Conservation (phyloP, 352 stramenopile species). For the Globisporangium cylindrosporum region DNA sequence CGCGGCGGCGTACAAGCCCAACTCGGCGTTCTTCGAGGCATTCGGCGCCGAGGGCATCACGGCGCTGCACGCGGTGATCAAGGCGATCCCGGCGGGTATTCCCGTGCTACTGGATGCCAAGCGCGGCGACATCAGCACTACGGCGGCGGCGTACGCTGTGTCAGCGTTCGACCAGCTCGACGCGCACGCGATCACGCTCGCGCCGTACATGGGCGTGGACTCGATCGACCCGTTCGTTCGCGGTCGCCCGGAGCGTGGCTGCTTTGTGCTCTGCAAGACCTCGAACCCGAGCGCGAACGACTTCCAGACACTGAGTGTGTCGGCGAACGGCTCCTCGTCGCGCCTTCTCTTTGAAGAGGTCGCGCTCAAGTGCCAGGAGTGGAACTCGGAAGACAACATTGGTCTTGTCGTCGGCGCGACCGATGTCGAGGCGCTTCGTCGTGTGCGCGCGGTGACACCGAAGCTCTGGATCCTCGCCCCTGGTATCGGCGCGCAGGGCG, state of each 20-base stretch:
- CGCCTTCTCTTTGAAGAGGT: conserved; percentile 89
- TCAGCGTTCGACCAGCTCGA: conserved; percentile 92
- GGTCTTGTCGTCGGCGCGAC: conserved; percentile 98
- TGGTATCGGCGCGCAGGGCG: conserved; percentile 93
- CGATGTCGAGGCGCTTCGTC: conserved; percentile 88
- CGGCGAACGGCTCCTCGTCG: background rate
- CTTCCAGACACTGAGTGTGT: conserved; percentile 87
- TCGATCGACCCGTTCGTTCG: conserved; percentile 97
- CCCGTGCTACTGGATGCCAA: conserved; percentile 98
- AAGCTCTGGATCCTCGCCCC: conserved; percentile 97
- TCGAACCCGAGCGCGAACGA: conserved; percentile 98
- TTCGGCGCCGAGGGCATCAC: conserved; percentile 85
- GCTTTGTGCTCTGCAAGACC: conserved; percentile 99
- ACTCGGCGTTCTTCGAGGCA: conserved; percentile 98
- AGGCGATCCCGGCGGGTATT: conserved; percentile 86
- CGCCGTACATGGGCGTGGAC: conserved; percentile 98
- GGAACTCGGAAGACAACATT: conserved; percentile 89
- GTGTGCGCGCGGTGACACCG: conserved; percentile 81
- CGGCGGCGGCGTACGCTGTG: conserved; percentile 94
- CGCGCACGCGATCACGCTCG: conserved; percentile 95
- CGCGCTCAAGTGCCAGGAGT: conserved; percentile 86
- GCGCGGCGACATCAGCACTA: conserved; percentile 98
- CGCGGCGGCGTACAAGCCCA: conserved; percentile 98
- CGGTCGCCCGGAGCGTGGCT: conserved; percentile 78
- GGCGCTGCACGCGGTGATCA: conserved; percentile 91